Evolutionary conservation across 1,284 basidiomycete species (phyloP), one percentile per base, ranked within the genome.

Genomic region (Boletus hoseneyae): DNA sequence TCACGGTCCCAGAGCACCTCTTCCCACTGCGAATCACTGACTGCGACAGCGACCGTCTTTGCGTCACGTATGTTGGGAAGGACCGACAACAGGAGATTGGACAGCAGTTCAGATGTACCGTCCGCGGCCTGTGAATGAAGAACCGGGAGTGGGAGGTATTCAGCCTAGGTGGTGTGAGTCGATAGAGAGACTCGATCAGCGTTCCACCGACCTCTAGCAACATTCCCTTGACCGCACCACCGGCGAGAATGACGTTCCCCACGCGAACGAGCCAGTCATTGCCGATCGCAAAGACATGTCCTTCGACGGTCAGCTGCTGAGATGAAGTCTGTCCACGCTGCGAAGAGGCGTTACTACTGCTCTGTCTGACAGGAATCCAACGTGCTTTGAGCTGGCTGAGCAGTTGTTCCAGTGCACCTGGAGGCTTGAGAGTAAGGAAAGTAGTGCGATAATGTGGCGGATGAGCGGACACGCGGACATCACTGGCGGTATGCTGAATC

Each of bases 241-340:
- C 86, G 19, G 84, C 77, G 18, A 88, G 70, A 45, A 80, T 75
- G 18, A 90, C 87, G 63, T 87, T 87, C 9, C 88, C 87, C 34
- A 82, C 80, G 21, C 87, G 76, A n/a, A 90, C 83, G 15, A 88
- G 68, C 85, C 88, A 90, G 62, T 90, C 87, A 40, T 72, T 82
- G 1, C 88, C 87, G 47, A 90, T 87, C 18, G 78, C 67, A 60
- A 81, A 89, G 15, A 87, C 73, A 45, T 75, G 69, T 0, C 87
- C 87, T 43, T 90, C 87, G 29, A 90, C 78, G 13, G 71, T 68
- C 11, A 90, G 67, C 54, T 87, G 87, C 43, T 82, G 81, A 25
- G 80, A 78, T 25, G 72, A 67, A 0, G 75, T 62, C 58, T 80
- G 79, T 19, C 71, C 73, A 56, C 76, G 73, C 54, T 77, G 75